Evolutionary conservation across 768 basidiomycete species (phyloP), one percentile per base, ranked within the genome.

Genomic region (Lepiota venenata): DNA sequence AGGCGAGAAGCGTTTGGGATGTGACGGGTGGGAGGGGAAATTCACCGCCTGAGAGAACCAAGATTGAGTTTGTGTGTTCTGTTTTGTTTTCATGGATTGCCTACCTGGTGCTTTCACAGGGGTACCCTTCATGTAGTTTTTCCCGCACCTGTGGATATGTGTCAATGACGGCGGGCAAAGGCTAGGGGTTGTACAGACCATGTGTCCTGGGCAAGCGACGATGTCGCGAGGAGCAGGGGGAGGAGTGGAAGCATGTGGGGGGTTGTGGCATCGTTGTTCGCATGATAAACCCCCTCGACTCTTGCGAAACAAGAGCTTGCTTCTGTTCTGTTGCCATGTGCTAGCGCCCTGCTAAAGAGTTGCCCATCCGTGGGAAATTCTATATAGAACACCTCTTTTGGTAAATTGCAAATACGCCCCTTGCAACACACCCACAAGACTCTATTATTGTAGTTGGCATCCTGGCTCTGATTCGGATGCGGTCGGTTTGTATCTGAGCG

Each of bases 1-100:
- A 65, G 7, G 82, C 79, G 21, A 85, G 73, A 38, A 82, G 73
- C n/a, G 82, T 68, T 1, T 62, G 12, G 22, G 41, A 47, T 6
- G 59, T 52, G 14, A 47, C 47, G 12, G 42, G 41, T 2, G 57
- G 52, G 40, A 56, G 46, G 4, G 56, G 58, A 35, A 64, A 64
- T 45, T 59, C 20, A 21, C 63, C 63, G 62, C 81, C 82, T 37
- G 82, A 81, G 6, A 71, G 66, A 16, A 21, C 11, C 6, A 16
- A 15, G 27, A 37, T 27, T 18, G 3, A 25, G 25, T 25, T 25
- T 25, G 25, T 25, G 25, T 14, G 4, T 18, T 16, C n/a, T n/a
- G 46, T 29, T 20, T 14, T 22, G 16, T 37, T 12, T 22, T 10
- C 14, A 3, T 47, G 12, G 9, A 27, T 8, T n/a, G 21, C 57